Conservation (phyloP, 805 yeast genomes). For the Komagataella ulmi region DNA sequence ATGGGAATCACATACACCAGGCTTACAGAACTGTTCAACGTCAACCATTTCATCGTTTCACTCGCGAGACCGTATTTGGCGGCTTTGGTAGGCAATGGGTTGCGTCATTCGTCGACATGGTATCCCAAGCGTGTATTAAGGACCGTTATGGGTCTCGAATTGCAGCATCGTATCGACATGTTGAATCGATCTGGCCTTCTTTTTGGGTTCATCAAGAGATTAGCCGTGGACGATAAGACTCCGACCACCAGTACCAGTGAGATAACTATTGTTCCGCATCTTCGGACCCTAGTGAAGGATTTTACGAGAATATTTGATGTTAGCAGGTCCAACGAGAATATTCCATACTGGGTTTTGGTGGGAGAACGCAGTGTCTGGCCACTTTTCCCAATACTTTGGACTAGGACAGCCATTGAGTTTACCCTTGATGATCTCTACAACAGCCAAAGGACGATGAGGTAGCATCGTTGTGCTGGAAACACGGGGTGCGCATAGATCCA, state of each 20-base stretch:
- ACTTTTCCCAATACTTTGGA: slow-evolving; percentile 66
- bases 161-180: slow-evolving; percentile 74
- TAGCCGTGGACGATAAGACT: slow-evolving; percentile 80
- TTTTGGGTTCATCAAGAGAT: slow-evolving; percentile 53
- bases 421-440: slow-evolving; percentile 67
- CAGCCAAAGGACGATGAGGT: slow-evolving; percentile 11
- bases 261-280: slow-evolving; percentile 81
- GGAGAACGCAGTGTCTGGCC: slow-evolving; percentile 96
- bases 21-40: slow-evolving; percentile 85
- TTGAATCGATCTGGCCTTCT: slow-evolving; percentile 69
- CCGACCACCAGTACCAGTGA: slow-evolving; percentile 61
- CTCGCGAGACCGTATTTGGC: slow-evolving; percentile 91
- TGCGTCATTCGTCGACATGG: slow-evolving; percentile 43
- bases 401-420: slow-evolving; percentile 83
- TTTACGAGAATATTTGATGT: slow-evolving; percentile 71
- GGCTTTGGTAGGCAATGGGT: slow-evolving; percentile 73
- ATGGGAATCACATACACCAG: slow-evolving; percentile 43
- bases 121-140: slow-evolving; percentile 18
- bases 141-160: slow-evolving; percentile 57
- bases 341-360: slow-evolving; percentile 78
- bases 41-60: slow-evolving; percentile 84
- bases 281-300: slow-evolving; percentile 55
- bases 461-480: neutral
- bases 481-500: neutral
- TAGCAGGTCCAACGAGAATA: slow-evolving; percentile 53